Conservation (phyloP, 345 rosid species). For the Streptanthus diversifolius region DNA sequence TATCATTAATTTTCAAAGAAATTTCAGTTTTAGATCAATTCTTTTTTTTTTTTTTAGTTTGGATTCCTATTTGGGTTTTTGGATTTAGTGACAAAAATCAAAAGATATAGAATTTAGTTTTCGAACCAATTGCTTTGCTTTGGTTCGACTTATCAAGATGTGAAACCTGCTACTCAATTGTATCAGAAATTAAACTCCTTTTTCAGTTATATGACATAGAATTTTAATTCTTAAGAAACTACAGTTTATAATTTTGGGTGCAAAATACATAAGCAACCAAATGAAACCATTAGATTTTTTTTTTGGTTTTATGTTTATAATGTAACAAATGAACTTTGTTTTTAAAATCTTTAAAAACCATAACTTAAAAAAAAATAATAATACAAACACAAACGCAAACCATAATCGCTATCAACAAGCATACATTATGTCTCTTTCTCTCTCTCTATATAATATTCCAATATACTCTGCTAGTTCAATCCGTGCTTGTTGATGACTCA, state of each 20-base stretch:
- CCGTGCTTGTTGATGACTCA: conserved; percentile 10
- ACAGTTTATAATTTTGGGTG: not conserved
- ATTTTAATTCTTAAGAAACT: not conserved
- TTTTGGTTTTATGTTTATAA: not conserved
- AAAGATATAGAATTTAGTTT: not conserved
- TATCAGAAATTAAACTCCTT: not conserved
- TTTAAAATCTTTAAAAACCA: not conserved
- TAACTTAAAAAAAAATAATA: not conserved
- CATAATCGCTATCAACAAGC: not conserved
- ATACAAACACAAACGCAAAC: not conserved
- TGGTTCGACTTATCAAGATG: not conserved
- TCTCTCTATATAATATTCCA: not conserved
- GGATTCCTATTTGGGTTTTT: not conserved
- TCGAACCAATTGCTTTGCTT: not conserved
- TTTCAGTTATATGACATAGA: not conserved
- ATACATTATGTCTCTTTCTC: not conserved
- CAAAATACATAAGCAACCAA: not conserved
- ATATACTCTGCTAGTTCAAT: not conserved
- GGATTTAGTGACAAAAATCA: not conserved
- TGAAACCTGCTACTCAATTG: not conserved
- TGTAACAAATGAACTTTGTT: not conserved
- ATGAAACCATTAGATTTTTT: not conserved
- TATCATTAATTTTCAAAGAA: no score
- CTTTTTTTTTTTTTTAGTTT: not conserved
- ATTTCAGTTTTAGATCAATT: no score